Conservation (phyloP, 1,284 basidiomycete genomes). For the Jaminaea rosea region DNA sequence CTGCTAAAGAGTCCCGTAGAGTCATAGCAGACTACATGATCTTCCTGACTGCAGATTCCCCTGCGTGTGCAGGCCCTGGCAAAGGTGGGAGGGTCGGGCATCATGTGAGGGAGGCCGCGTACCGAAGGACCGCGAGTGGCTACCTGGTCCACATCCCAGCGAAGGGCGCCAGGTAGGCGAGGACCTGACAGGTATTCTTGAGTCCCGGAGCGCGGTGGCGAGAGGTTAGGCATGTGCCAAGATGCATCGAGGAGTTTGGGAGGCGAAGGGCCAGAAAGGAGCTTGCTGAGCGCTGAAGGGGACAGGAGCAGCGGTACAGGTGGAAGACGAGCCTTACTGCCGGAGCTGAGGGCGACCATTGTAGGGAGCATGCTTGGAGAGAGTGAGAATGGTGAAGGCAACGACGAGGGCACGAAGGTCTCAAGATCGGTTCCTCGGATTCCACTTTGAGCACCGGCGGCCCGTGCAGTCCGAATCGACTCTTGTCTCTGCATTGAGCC, state of each 20-base stretch:
- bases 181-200: not conserved
- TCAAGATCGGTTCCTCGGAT: too few species aligned
- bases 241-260: not conserved
- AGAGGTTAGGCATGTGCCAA: not conserved
- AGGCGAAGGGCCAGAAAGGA: not conserved
- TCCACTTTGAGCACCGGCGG: too few species aligned
- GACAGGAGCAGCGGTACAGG: too few species aligned
- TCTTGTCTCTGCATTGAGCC: too few species aligned
- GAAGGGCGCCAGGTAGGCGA: not conserved
- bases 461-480: too few species aligned
- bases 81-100: not conserved
- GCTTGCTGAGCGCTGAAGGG: too few species aligned
- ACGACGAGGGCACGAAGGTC: too few species aligned
- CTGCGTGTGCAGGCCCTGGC: not conserved
- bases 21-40: conserved; percentile 6
- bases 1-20: conserved; percentile 2
- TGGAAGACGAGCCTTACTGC: too few species aligned
- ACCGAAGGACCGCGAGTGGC: not conserved
- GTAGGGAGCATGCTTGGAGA: too few species aligned
- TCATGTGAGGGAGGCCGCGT: conserved; percentile 3
- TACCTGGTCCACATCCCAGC: not conserved
- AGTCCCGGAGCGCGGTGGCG: not conserved
- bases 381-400: too few species aligned
- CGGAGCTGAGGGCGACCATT: too few species aligned
- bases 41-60: not conserved